Base-by-base conservation (phyloP, 805 yeast genomes). In the Saturnispora silvae region DNA sequence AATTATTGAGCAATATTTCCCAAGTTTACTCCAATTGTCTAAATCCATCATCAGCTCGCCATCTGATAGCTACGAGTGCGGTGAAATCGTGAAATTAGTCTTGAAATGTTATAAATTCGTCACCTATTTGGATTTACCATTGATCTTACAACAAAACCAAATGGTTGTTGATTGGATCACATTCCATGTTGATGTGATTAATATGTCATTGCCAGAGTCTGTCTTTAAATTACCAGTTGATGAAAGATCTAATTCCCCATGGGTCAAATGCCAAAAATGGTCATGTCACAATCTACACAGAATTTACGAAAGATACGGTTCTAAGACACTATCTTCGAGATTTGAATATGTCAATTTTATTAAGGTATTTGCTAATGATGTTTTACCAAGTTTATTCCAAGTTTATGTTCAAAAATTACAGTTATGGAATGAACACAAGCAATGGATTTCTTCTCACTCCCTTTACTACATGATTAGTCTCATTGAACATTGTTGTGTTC, bases 231-330 rank as follows among this genome's bases (percentile, higher is more conserved):
- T 70, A n/a, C 76, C 73, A 33, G 65, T 64, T 6, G 68, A 71
- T 17, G 78, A 74, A 28, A 64, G 74, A 34, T 64, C 60, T 33
- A 46, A 59, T 16, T 64, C 70, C 47, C 78, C 75, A 34, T 81
- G 80, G 80, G 77, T 64, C 52, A 89, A 75, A 59, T 72, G 75
- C 47, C 87, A 71, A 61, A 92, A 89, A 56, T 89, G 97, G 96
- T 74, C 94, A 1, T 77, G 76, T 51, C 85, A 84, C 18, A 85
- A 83, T 54, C 54, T 87, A 28, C 70, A 68, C 46, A 71, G 94
- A 46, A 54, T 86, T 3, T 82, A 82, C 49, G 69, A 68, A 37
- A 68, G 89, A 48, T 86, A 81, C 52, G 84, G 80, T 1, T 70
- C 82, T 0, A 57, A 57, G 17, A 59, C 59, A 19, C 48, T 70